These are phyloP conservation scores for Intubia oerlemansii DNA, from an alignment of 2,329 filamentous ascomycete genomes.

Conservation along the genomic window DNA sequence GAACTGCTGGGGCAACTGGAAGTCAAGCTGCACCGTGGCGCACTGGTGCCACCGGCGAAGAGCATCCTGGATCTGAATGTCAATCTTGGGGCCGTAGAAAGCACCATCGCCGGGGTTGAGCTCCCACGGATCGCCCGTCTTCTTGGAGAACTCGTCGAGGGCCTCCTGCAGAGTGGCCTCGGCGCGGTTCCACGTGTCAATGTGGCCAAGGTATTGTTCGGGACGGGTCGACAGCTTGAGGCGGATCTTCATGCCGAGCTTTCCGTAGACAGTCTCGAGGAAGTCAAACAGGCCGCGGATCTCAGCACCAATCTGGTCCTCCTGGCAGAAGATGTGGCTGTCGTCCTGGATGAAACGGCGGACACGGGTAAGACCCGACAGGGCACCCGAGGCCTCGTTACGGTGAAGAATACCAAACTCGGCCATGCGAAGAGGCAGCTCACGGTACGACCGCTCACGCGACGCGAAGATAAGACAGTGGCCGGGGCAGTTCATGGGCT, in stretches of 20 bases:
- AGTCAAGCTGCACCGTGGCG: slow-evolving; percentile 87
- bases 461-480: slow-evolving; percentile 71
- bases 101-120: slow-evolving; percentile 89
- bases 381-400: slow-evolving; percentile 64
- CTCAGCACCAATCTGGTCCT: slow-evolving; percentile 53
- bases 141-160: slow-evolving; percentile 50
- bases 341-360: slow-evolving; percentile 81
- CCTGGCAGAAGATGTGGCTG: slow-evolving; percentile 64
- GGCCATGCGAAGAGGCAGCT: slow-evolving; percentile 65
- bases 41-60: slow-evolving; percentile 60
- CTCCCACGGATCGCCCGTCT: slow-evolving; percentile 48
- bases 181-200: slow-evolving; percentile 75
- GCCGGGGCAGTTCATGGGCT: slow-evolving; percentile 84
- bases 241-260: slow-evolving; percentile 80
- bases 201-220: slow-evolving; percentile 63
- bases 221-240: slow-evolving; percentile 79
- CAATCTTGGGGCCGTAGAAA: slow-evolving; percentile 97
- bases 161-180: slow-evolving; percentile 63
- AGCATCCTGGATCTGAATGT: slow-evolving; percentile 83
- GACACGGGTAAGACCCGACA: slow-evolving; percentile 67
- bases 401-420: slow-evolving; percentile 77
- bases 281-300: slow-evolving; percentile 79
- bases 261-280: slow-evolving; percentile 49
- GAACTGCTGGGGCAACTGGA: slow-evolving; percentile 29
- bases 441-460: slow-evolving; percentile 51